A percentile compares a stretch with the other conserved stretches of the same genome.
These are phyloP conservation scores for Pseudohalonectria lignicola DNA, from an alignment of 2,329 filamentous ascomycete genomes.

Conservation along the genomic window DNA sequence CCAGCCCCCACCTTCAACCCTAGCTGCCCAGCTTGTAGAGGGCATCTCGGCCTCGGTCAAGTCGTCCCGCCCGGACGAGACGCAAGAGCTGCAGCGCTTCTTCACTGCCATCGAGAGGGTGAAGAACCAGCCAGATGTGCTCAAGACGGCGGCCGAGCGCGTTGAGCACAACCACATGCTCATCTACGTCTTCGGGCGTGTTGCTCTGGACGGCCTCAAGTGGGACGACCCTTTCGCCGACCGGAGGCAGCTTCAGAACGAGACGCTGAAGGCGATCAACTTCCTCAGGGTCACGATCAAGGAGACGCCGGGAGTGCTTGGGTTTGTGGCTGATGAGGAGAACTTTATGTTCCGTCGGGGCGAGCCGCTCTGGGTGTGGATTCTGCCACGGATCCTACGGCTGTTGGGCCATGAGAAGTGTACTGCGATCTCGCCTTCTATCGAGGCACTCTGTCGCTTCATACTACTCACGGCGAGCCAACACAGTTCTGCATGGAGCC, in stretches of 20 bases:
- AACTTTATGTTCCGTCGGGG: slow-evolving; percentile 39
- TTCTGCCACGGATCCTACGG: slow-evolving; percentile 45
- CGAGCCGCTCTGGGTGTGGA: slow-evolving; percentile 56
- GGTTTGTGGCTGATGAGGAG: slow-evolving; percentile 27
- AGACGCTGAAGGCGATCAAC: slow-evolving; percentile 62
- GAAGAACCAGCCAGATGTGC: slow-evolving; percentile 36
- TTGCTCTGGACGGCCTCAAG: slow-evolving; percentile 60
- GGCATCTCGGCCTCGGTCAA: slow-evolving; percentile 59
- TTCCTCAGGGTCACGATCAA: slow-evolving; percentile 66
- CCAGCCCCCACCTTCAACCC: slow-evolving; percentile 59
- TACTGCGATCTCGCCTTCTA: slow-evolving; percentile 32
- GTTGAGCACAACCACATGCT: slow-evolving; percentile 73
- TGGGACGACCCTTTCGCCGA: slow-evolving; percentile 59
- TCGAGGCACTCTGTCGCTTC: slow-evolving; percentile 41
- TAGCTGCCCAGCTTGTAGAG: slow-evolving; percentile 79
- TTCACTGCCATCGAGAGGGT: slow-evolving; percentile 43
- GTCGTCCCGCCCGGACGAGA: slow-evolving; percentile 45
- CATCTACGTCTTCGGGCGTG: slow-evolving; percentile 72
- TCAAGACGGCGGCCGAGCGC: slow-evolving; percentile 55
- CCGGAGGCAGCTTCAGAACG: slow-evolving; percentile 36
- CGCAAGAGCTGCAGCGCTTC: slow-evolving; percentile 65
- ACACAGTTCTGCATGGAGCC: slow-evolving; percentile 34
- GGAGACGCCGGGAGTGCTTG: slow-evolving; percentile 62
- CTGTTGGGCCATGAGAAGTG: slow-evolving; percentile 43
- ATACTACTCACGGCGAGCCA: slow-evolving; percentile 32